phyloP scores from a whole-genome alignment of 805 yeast genomes.

The Starmerella bombi region DNA sequence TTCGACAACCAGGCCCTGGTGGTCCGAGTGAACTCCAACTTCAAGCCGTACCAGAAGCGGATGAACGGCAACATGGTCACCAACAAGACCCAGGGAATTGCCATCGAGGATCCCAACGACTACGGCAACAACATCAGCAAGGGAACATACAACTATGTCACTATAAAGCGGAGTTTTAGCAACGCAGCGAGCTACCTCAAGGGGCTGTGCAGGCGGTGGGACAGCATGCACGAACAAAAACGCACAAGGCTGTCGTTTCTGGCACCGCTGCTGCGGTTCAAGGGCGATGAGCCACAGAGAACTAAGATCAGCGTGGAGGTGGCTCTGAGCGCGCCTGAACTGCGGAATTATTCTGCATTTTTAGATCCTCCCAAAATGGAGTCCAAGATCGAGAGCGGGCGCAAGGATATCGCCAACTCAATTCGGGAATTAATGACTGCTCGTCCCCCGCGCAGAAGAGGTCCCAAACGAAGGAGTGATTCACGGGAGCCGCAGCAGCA shows the following conservation, averaged over 20 bases:
- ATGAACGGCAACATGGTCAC: conserved; percentile 39
- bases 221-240: not conserved
- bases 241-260: conserved; percentile 15
- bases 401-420: not conserved
- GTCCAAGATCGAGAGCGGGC: not conserved
- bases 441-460: not conserved
- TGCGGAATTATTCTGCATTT: not conserved
- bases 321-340: conserved; percentile 2
- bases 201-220: conserved; percentile 12
- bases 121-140: conserved; percentile 69
- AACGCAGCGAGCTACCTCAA: conserved; percentile 20
- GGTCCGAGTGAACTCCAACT: conserved; percentile 47
- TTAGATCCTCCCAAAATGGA: not conserved
- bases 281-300: conserved; percentile 1
- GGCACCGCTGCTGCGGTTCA: conserved; percentile 14
- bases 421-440: not conserved
- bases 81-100: conserved; percentile 39
- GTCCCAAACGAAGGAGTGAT: not conserved
- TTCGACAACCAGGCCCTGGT: conserved; percentile 76
- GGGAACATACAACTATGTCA: conserved; percentile 68
- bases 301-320: conserved; percentile 3
- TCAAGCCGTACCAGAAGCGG: conserved; percentile 48
- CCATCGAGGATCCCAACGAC: conserved; percentile 85
- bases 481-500: not conserved
- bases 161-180: conserved; percentile 62